Evolutionary conservation across 2,329 filamentous ascomycete genomes (phyloP).

Genomic region (Fusarium floridanum): DNA sequence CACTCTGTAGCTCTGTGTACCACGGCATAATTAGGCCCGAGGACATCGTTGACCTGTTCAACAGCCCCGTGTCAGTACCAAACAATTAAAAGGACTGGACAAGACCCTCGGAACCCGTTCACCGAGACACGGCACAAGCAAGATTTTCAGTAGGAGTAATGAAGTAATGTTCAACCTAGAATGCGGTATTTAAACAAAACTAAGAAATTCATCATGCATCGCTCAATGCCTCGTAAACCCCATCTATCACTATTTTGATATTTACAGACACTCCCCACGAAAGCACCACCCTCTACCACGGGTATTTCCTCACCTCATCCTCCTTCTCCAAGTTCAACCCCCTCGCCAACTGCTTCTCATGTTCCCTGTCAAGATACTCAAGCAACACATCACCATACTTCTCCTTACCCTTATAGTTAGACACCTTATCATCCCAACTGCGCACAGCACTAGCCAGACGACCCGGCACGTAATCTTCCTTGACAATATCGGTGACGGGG

Average conservation of each 20-base stretch:
- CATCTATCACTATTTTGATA: background rate
- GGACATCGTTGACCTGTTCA: too few species aligned
- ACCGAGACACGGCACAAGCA: background rate
- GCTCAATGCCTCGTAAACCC: background rate
- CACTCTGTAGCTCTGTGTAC: background rate
- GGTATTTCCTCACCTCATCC: constrained; percentile 72
- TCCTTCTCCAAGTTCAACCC: constrained; percentile 74
- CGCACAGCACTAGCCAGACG: constrained; percentile 81
- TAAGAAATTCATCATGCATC: background rate
- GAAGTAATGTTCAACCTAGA: background rate
- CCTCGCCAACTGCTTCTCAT: constrained; percentile 77
- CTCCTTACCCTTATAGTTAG: constrained; percentile 81
- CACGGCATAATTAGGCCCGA: background rate
- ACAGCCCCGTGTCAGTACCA: too few species aligned
- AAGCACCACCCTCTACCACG: constrained; percentile 56
- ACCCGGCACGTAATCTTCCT: constrained; percentile 83
- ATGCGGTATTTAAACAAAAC: background rate
- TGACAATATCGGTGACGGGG: constrained; percentile 74
- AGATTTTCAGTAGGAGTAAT: background rate
- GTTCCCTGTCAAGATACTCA: constrained; percentile 80
- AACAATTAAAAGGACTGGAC: background rate
- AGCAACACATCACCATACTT: constrained; percentile 80
- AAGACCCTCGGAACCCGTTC: background rate
- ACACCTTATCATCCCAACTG: constrained; percentile 85
- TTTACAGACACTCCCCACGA: background rate